Evolutionary conservation across 1,284 basidiomycete genomes (phyloP).

Genomic region (Papiliotrema nemorosa): DNA sequence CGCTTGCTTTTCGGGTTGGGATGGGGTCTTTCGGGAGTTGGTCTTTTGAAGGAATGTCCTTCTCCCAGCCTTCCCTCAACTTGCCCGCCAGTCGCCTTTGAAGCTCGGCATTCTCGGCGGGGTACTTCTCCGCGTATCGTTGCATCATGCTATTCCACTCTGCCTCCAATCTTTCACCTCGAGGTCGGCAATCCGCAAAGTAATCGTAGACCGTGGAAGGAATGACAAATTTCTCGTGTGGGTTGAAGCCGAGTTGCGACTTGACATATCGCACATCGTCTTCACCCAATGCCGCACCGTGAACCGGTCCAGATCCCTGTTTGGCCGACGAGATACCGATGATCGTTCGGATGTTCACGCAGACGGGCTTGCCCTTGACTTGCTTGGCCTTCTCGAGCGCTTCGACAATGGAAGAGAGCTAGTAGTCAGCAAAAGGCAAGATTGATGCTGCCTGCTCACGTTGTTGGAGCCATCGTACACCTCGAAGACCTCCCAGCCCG

Average conservation of each 20-base stretch:
- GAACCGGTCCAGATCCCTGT: conserved; percentile 30
- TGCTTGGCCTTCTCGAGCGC: conserved; percentile 36
- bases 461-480: conserved; percentile 41
- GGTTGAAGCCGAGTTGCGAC: conserved; percentile 34
- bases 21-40: conserved; percentile 26
- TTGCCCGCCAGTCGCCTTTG: conserved; percentile 30
- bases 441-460: conserved; percentile 11
- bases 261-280: conserved; percentile 43
- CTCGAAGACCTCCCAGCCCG: conserved; percentile 45
- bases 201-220: conserved; percentile 33
- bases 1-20: conserved; percentile 38
- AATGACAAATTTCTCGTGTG: conserved; percentile 33
- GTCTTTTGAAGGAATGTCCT: conserved; percentile 29
- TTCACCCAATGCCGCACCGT: conserved; percentile 39
- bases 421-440: background rate
- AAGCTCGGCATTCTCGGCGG: conserved; percentile 28
- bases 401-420: conserved; percentile 37
- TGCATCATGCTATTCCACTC: conserved; percentile 36
- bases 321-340: conserved; percentile 41
- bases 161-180: conserved; percentile 27
- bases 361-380: conserved; percentile 38
- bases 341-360: conserved; percentile 43
- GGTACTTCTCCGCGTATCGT: conserved; percentile 29
- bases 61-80: conserved; percentile 25
- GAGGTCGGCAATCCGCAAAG: conserved; percentile 28